A percentile compares a stretch with the other conserved stretches of the same genome.
These are phyloP conservation scores for Alternaria brassicae DNA, from an alignment of 2,329 filamentous ascomycete genomes.

Conservation along the genomic window DNA sequence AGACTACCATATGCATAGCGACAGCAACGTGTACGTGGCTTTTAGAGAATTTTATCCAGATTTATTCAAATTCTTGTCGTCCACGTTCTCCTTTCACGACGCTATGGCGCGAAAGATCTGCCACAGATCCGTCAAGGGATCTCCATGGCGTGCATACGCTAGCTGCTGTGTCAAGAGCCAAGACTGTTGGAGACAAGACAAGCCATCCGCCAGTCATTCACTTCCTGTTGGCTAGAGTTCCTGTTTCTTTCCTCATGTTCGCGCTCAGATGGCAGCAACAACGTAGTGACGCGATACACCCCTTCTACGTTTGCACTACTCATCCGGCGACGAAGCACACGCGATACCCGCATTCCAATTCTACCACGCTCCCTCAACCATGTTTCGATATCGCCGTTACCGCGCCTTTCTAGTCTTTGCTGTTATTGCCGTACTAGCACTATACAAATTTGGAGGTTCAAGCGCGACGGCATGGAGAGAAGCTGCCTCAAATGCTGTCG, in stretches of 20 bases:
- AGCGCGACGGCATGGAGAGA: conserved; percentile 52
- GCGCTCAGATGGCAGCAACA: conserved; percentile 27
- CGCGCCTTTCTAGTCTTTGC: conserved; percentile 66
- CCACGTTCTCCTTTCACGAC: background rate
- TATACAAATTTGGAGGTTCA: conserved; percentile 61
- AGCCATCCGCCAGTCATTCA: conserved; percentile 1
- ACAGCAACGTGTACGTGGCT: conserved; percentile 1
- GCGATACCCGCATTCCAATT: conserved; percentile 13
- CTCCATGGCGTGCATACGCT: conserved; percentile 25
- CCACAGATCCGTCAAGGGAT: conserved; percentile 9
- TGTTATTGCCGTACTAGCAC: conserved; percentile 61
- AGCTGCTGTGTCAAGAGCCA: conserved; percentile 27
- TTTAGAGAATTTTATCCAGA: background rate
- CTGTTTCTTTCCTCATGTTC: conserved; percentile 12
- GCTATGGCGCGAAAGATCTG: background rate
- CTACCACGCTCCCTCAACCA: conserved; percentile 36
- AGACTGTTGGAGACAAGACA: conserved; percentile 29
- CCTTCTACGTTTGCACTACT: conserved; percentile 7
- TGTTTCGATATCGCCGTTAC: conserved; percentile 68
- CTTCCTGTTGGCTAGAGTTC: background rate
- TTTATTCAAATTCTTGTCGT: background rate
- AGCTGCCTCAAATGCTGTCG: conserved; percentile 30
- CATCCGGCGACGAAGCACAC: conserved; percentile 16
- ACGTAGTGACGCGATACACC: conserved; percentile 13
- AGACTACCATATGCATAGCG: conserved; percentile 5